phyloP scores from a whole-genome alignment of 2,329 filamentous ascomycete genomes.

The Penicillium sp. region DNA sequence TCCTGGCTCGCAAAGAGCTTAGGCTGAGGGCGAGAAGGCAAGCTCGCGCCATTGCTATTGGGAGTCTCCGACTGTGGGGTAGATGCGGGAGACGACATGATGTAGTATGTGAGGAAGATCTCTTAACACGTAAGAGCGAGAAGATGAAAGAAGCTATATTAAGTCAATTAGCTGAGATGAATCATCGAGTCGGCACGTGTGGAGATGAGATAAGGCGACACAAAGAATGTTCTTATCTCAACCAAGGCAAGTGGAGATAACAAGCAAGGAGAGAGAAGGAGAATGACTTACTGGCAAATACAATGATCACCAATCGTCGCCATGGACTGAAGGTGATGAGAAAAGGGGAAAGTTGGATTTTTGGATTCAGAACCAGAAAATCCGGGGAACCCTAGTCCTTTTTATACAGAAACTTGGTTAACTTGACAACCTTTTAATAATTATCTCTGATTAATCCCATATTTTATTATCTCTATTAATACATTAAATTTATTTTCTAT shows the following conservation, averaged over 20 bases:
- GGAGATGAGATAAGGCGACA: constrained; percentile 10
- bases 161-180: constrained; percentile 5
- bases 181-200: constrained; percentile 8
- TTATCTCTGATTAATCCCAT: neutral
- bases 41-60: constrained; percentile 22
- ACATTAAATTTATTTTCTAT: neutral
- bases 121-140: constrained; percentile 15
- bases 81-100: constrained; percentile 34
- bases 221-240: constrained; percentile 17
- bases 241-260: constrained; percentile 8
- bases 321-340: constrained; percentile 19
- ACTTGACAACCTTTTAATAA: neutral
- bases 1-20: constrained; percentile 36
- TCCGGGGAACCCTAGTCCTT: constrained; percentile 21
- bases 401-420: constrained; percentile 13
- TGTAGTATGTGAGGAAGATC: constrained; percentile 13
- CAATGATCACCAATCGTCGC: constrained; percentile 22
- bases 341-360: neutral
- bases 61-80: constrained; percentile 27
- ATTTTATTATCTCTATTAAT: neutral
- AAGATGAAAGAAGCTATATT: constrained; percentile 17
- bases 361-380: constrained; percentile 7
- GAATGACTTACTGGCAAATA: constrained; percentile 1
- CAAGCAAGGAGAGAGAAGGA: constrained; percentile 12
- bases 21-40: constrained; percentile 31